A percentile compares a stretch with the other conserved stretches of the same genome.
Evolutionary conservation across 106 monocot genomes (phyloP).

Genomic region (Platanthera guangdongensis): DNA sequence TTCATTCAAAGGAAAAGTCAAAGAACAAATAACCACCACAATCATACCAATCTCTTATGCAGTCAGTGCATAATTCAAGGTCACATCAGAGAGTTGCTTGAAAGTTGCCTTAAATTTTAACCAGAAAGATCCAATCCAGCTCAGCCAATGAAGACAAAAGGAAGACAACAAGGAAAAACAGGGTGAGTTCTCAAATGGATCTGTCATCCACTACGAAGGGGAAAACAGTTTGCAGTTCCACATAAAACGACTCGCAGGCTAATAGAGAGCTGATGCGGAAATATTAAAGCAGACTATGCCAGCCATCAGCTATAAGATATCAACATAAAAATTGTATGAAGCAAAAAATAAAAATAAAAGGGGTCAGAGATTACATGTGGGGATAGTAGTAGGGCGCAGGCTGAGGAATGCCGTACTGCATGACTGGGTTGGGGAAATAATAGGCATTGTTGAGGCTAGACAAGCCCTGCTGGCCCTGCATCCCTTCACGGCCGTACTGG

Average conservation of each 20-base stretch:
- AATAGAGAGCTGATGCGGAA: not conserved
- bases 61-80: too few relatives aligned
- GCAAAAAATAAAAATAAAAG: not conserved
- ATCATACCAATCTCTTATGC: too few relatives aligned
- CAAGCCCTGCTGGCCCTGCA: conserved; percentile 61
- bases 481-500: conserved; percentile 55
- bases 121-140: too few relatives aligned
- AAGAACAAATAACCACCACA: too few relatives aligned
- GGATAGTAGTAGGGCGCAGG: conserved; percentile 25
- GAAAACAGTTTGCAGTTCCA: not conserved
- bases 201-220: not conserved
- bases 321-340: not conserved
- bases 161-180: too few relatives aligned
- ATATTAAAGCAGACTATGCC: not conserved
- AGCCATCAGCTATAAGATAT: not conserved
- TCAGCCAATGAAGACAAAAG: too few relatives aligned
- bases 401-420: conserved; percentile 45
- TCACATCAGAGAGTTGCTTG: too few relatives aligned
- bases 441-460: conserved; percentile 16
- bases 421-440: conserved; percentile 18
- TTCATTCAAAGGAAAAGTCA: too few relatives aligned
- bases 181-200: too few relatives aligned
- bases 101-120: too few relatives aligned
- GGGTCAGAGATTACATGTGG: not conserved
- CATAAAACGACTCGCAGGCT: not conserved